Conservation (phyloP, 2,329 filamentous ascomycete genomes). For the Cercospora nicotianae region DNA sequence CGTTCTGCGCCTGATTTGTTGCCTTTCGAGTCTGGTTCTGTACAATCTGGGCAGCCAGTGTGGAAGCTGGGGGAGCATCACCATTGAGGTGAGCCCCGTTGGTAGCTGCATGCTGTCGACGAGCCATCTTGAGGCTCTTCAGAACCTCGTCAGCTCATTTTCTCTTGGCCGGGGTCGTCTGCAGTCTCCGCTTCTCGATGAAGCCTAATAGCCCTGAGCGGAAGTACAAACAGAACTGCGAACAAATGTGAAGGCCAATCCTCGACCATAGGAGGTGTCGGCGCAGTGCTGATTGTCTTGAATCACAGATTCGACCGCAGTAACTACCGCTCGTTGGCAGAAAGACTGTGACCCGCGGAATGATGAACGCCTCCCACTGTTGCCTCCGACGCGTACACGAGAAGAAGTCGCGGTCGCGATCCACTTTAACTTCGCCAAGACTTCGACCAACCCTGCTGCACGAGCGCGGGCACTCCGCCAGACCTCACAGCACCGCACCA, state of each 20-base stretch:
- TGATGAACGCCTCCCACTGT: constrained; percentile 1
- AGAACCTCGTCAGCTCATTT: constrained; percentile 10
- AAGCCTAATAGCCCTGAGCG: background rate
- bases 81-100: constrained; percentile 29
- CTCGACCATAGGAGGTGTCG: background rate
- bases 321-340: background rate
- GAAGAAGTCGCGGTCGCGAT: constrained; percentile 8
- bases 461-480: background rate
- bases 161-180: background rate
- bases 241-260: background rate
- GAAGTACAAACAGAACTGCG: background rate
- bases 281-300: background rate
- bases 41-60: constrained; percentile 83
- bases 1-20: constrained; percentile 51
- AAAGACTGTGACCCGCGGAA: background rate
- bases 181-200: background rate
- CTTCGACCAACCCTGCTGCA: background rate
- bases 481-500: background rate
- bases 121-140: constrained; percentile 41
- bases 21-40: constrained; percentile 62
- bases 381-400: constrained; percentile 10
- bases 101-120: constrained; percentile 29
- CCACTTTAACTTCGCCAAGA: constrained; percentile 3
- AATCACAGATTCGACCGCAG: background rate
- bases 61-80: constrained; percentile 63